Conservation (phyloP, 176 grass and related monocot species). For the Oryza nivara region DNA sequence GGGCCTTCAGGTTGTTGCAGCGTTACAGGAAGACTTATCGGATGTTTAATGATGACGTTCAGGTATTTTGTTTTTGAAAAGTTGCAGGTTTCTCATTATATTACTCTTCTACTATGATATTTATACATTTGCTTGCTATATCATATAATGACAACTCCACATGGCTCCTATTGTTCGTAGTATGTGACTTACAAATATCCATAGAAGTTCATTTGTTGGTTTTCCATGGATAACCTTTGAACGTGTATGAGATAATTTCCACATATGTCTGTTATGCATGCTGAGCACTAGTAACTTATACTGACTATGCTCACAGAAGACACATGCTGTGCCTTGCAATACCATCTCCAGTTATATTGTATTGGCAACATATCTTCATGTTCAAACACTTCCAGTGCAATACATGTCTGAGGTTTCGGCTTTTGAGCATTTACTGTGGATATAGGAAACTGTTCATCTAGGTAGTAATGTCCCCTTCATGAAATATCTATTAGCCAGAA, state of each 20-base stretch:
- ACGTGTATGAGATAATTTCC: background rate
- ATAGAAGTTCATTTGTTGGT: background rate
- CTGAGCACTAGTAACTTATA: constrained; percentile 1
- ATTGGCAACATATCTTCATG: background rate
- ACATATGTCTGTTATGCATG: constrained; percentile 3
- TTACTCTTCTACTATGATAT: constrained; percentile 10
- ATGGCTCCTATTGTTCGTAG: background rate
- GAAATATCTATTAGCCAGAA: background rate
- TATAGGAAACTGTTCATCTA: background rate
- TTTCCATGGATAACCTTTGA: background rate
- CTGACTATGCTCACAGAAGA: background rate
- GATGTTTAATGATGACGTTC: constrained; percentile 99
- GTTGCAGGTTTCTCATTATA: constrained; percentile 17
- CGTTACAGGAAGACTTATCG: constrained; percentile 90
- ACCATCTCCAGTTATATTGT: background rate
- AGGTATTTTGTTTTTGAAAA: constrained; percentile 53
- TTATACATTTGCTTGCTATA: background rate
- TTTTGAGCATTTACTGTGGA: constrained; percentile 24
- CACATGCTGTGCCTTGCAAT: constrained; percentile 8
- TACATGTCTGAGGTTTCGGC: constrained; percentile 8
- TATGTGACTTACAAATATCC: background rate
- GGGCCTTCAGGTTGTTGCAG: constrained; percentile 93
- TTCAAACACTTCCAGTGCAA: constrained; percentile 22
- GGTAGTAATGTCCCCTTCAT: background rate
- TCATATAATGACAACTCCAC: background rate